Evolutionary conservation across 192 early-diverging fungal species (phyloP), one percentile per base, ranked within the genome.

Genomic region (Rhizoclosmatium globosum): DNA sequence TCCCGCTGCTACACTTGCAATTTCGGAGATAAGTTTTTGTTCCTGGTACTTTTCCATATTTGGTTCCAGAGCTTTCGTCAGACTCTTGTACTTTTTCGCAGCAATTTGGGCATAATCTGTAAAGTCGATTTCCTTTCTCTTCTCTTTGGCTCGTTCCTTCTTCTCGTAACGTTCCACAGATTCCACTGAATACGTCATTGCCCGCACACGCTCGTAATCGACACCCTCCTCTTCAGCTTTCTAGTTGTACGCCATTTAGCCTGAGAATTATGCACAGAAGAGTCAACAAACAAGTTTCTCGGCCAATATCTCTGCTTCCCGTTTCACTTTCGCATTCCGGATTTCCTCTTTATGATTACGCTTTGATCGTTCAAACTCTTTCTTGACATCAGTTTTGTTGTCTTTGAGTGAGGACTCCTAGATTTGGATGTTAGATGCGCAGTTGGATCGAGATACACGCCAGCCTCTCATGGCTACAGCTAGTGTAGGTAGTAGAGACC

Each of bases 31-130:
- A 11, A 83, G 80, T 71, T 92, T 92, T 78, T 91, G 86, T 43
- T 93, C 91, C 64, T 90, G 82, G 78, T 97, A 97, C 2, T 91
- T 83, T 0, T 74, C 77, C 74, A 98, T 71, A 78, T 98, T 91
- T 2, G 97, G 98, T 79, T 94, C 96, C 23, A 99, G 84, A 15
- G 93, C 93, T 23, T 85, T 86, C 1, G 95, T 91, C 53, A 93
- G 87, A 4, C 91, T 89, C 45, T 92, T 83, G 83, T 99, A 99
- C 80, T 97, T 98, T 65, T 94, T 94, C 38, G 92, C 90, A 46
- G 96, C 93, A 48, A 92, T 89, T 79, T 98, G 96, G 19, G 87
- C 83, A 79, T 92, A 95, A 69, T 95, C 94, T 19, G 96, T 94
- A 68, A 98, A 98, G 39, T 92, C 94, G 57, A 86, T 88, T 47